Evolutionary conservation across 768 basidiomycete genomes (phyloP).

Genomic region (Pluteus cervinus): DNA sequence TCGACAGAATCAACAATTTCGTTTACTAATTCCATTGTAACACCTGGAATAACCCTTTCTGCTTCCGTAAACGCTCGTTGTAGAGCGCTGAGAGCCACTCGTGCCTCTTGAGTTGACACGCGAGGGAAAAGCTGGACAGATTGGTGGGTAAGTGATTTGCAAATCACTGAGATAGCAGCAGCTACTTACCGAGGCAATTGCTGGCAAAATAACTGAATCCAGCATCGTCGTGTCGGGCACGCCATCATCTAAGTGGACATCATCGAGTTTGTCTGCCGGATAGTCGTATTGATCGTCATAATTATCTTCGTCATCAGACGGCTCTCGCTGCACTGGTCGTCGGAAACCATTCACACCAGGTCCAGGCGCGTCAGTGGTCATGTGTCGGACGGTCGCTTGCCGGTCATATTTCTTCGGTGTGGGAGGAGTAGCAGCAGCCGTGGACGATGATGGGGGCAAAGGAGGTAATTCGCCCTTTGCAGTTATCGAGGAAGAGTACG

Average conservation of each 20-base stretch:
- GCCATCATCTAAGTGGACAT: slow-evolving; percentile 47
- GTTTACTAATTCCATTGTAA: slow-evolving; percentile 87
- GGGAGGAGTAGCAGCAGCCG: too few species aligned
- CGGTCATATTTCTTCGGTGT: slow-evolving; percentile 39
- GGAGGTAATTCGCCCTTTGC: slow-evolving; percentile 60
- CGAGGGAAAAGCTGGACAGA: slow-evolving; percentile 75
- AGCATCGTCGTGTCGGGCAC: slow-evolving; percentile 87
- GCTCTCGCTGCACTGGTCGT: slow-evolving; percentile 32
- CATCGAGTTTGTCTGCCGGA: slow-evolving; percentile 37
- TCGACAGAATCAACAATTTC: slow-evolving; percentile 94
- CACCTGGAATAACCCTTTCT: slow-evolving; percentile 92
- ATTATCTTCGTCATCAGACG: slow-evolving; percentile 63
- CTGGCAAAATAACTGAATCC: slow-evolving; percentile 91
- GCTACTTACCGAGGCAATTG: slow-evolving; percentile 82
- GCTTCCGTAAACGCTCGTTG: slow-evolving; percentile 93
- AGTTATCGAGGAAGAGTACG: slow-evolving; percentile 38
- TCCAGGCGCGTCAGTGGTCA: slow-evolving; percentile 27
- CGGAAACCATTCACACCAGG: slow-evolving; percentile 19
- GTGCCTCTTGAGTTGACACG: slow-evolving; percentile 88
- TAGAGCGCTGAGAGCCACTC: slow-evolving; percentile 76
- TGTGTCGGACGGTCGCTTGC: slow-evolving; percentile 69
- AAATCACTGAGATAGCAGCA: neutral
- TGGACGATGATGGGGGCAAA: slow-evolving; percentile 36
- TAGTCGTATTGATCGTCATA: slow-evolving; percentile 55
- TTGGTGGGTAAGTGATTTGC: slow-evolving; percentile 5